Conservation (phyloP, 2,329 filamentous ascomycete genomes). For the Exophiala bonariae region DNA sequence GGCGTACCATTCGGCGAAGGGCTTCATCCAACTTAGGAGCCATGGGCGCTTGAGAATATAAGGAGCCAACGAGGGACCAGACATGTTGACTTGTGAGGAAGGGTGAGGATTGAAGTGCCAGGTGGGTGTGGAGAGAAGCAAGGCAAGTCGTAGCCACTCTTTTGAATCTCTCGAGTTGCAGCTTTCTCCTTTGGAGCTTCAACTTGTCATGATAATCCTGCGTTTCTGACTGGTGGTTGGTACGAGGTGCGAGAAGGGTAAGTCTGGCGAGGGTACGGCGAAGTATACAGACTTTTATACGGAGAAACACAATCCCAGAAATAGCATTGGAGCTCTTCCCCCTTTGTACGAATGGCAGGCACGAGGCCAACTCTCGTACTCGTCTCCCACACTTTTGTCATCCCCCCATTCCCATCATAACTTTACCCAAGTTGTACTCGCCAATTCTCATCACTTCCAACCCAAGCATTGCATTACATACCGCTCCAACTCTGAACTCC, state of each 20-base stretch:
- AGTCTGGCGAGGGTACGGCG: too few relatives aligned
- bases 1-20: constrained; percentile 83
- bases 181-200: too few relatives aligned
- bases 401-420: neutral
- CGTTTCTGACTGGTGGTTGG: too few relatives aligned
- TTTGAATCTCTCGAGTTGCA: too few relatives aligned
- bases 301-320: too few relatives aligned
- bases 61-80: constrained; percentile 69
- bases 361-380: too few relatives aligned
- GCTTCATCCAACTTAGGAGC: constrained; percentile 76
- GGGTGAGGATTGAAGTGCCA: neutral
- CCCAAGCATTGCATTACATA: neutral
- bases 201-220: too few relatives aligned
- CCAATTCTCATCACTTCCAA: neutral
- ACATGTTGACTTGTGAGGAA: constrained; percentile 56
- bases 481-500: neutral
- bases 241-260: too few relatives aligned
- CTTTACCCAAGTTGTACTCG: too few relatives aligned
- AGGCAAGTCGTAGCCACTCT: neutral
- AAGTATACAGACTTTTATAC: too few relatives aligned
- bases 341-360: too few relatives aligned
- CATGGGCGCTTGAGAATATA: constrained; percentile 83
- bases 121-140: neutral
- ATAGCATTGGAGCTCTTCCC: too few relatives aligned
- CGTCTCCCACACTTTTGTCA: neutral